Conservation (phyloP, 495 filamentous ascomycete genomes). For the Daldinia concentrica region DNA sequence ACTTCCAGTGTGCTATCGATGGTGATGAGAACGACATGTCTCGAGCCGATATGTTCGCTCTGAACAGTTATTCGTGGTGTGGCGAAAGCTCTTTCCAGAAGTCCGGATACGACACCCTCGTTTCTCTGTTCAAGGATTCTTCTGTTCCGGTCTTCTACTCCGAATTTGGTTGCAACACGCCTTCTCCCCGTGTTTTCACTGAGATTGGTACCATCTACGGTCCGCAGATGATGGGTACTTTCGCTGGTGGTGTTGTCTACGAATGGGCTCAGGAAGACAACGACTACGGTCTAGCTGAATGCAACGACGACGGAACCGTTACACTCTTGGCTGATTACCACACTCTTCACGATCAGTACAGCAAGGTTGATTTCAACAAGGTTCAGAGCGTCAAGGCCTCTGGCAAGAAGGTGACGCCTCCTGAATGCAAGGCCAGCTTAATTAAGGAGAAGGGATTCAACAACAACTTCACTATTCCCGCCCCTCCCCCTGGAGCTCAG, state of each 20-base stretch:
- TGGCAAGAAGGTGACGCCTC: slow-evolving; percentile 62
- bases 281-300: slow-evolving; percentile 79
- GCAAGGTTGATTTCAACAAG: slow-evolving; percentile 72
- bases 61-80: slow-evolving; percentile 98
- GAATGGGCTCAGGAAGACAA: slow-evolving; percentile 79
- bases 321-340: slow-evolving; percentile 76
- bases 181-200: slow-evolving; percentile 79
- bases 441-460: slow-evolving; percentile 72
- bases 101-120: slow-evolving; percentile 76
- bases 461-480: slow-evolving; percentile 79
- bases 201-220: slow-evolving; percentile 86
- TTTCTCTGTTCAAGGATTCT: slow-evolving; percentile 72
- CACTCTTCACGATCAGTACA: slow-evolving; percentile 76
- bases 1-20: slow-evolving; percentile 80
- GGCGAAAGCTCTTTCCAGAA: slow-evolving; percentile 75
- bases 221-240: slow-evolving; percentile 75
- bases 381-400: slow-evolving; percentile 64
- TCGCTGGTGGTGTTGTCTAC: slow-evolving; percentile 91
- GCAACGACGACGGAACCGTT: slow-evolving; percentile 71
- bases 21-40: slow-evolving; percentile 71
- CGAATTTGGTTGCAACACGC: slow-evolving; percentile 93
- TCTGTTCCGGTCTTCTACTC: slow-evolving; percentile 94
- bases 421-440: slow-evolving; percentile 66
- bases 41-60: slow-evolving; percentile 84
- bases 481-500: slow-evolving; percentile 53